phyloP scores from a whole-genome alignment of 345 rosid genomes.

The Syzygium aqueum region DNA sequence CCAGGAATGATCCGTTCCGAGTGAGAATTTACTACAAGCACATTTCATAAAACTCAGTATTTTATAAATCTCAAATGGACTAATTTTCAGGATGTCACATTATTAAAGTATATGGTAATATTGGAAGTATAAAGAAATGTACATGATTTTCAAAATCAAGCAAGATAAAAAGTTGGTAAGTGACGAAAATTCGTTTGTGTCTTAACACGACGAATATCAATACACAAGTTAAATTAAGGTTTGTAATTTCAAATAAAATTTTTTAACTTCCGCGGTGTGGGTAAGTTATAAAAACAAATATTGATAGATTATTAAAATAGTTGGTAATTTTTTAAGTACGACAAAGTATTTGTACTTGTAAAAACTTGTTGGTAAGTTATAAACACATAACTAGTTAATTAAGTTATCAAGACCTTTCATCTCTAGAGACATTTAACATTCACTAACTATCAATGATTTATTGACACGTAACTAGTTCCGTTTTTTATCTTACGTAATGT shows the following conservation, averaged over 20 bases:
- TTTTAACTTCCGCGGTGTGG: not conserved
- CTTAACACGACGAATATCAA: not conserved
- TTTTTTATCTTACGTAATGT: no score
- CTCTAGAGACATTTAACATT: not conserved
- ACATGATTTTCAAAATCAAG: not conserved
- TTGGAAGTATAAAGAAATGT: not conserved
- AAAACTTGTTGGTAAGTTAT: not conserved
- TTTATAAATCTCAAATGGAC: no score
- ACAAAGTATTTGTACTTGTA: not conserved
- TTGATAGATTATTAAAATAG: not conserved
- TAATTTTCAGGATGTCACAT: no score
- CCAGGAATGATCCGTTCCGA: no score
- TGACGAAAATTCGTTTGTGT: not conserved
- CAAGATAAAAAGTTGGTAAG: not conserved
- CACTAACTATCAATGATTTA: not conserved
- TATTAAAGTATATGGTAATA: not conserved
- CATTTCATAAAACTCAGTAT: no score
- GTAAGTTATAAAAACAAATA: not conserved
- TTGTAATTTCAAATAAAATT: no score
- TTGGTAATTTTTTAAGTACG: not conserved
- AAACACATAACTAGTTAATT: not conserved
- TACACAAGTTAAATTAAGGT: no score
- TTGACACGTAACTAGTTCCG: not conserved
- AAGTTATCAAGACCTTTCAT: not conserved
- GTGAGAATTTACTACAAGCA: no score